Conservation (phyloP, 306 rosid species). For the Vigna reflexopilosa region DNA sequence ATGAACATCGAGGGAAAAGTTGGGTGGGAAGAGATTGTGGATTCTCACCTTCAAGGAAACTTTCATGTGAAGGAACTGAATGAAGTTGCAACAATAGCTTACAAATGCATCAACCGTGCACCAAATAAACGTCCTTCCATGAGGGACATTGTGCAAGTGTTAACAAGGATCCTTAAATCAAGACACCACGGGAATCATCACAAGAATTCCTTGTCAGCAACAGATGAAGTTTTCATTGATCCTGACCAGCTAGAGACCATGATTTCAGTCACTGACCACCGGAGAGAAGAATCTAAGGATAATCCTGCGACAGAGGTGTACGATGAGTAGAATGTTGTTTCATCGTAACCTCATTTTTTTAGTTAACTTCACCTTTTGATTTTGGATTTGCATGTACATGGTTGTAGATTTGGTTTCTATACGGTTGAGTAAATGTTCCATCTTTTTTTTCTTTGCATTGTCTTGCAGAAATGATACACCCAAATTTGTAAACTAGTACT, state of each 20-base stretch:
- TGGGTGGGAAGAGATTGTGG: conserved; percentile 92
- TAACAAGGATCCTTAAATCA: conserved; percentile 56
- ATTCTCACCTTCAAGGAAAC: conserved; percentile 67
- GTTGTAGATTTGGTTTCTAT: conserved; percentile 15
- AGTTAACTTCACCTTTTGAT: conserved; percentile 17
- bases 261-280: conserved; percentile 45
- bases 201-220: conserved; percentile 56
- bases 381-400: conserved; percentile 36
- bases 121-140: conserved; percentile 77
- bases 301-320: conserved; percentile 51
- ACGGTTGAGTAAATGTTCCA: not conserved
- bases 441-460: not conserved
- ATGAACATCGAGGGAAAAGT: conserved; percentile 76
- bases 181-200: conserved; percentile 56
- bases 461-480: conserved; percentile 30
- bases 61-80: conserved; percentile 68
- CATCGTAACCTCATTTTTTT: conserved; percentile 35
- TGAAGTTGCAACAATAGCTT: conserved; percentile 70
- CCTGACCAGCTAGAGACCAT: conserved; percentile 56
- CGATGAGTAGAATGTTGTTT: conserved; percentile 56
- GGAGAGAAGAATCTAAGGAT: conserved; percentile 69
- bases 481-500: conserved; percentile 43
- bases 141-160: conserved; percentile 78
- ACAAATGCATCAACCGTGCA: conserved; percentile 66
- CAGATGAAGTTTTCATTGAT: conserved; percentile 63